Conservation (phyloP, 371 early-diverging fungal genomes). For the Umbelopsis sp. region DNA sequence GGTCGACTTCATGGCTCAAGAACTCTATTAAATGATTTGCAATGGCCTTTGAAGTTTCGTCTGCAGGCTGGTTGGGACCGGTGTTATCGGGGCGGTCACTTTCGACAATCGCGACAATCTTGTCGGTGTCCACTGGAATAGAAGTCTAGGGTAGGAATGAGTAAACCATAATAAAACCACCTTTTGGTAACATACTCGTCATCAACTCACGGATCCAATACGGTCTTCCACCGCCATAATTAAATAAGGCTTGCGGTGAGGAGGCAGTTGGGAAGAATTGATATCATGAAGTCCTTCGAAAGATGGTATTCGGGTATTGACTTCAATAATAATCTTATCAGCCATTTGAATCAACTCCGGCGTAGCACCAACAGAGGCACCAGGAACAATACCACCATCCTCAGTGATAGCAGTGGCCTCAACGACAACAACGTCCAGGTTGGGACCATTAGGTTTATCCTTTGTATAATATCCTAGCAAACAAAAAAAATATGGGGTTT, state of each 20-base stretch:
- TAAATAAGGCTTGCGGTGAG: slow-evolving; percentile 53
- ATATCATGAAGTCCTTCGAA: slow-evolving; percentile 61
- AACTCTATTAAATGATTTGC: slow-evolving; percentile 56
- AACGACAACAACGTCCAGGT: slow-evolving; percentile 54
- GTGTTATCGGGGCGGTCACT: slow-evolving; percentile 53
- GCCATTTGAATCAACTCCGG: slow-evolving; percentile 59
- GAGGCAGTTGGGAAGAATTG: slow-evolving; percentile 41
- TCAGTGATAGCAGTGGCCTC: slow-evolving; percentile 62
- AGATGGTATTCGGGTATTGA: slow-evolving; percentile 56
- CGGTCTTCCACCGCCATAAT: slow-evolving; percentile 54
- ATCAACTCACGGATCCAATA: slow-evolving; percentile 48
- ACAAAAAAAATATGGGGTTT: not conserved
- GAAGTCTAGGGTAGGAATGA: slow-evolving; percentile 32
- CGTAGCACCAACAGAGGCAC: slow-evolving; percentile 59
- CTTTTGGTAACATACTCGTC: too few species aligned
- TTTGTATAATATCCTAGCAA: slow-evolving; percentile 47
- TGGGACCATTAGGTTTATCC: slow-evolving; percentile 44
- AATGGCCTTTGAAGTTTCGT: slow-evolving; percentile 47
- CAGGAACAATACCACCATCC: slow-evolving; percentile 57
- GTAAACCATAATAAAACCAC: too few species aligned
- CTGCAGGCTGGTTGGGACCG: slow-evolving; percentile 47
- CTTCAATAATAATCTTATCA: slow-evolving; percentile 57
- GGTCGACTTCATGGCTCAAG: slow-evolving; percentile 53
- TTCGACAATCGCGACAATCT: slow-evolving; percentile 53
- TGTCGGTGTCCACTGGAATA: slow-evolving; percentile 54